These are phyloP conservation scores for Malus hybrid DNA, from an alignment of 331 rosid genomes.

Conservation along the genomic window DNA sequence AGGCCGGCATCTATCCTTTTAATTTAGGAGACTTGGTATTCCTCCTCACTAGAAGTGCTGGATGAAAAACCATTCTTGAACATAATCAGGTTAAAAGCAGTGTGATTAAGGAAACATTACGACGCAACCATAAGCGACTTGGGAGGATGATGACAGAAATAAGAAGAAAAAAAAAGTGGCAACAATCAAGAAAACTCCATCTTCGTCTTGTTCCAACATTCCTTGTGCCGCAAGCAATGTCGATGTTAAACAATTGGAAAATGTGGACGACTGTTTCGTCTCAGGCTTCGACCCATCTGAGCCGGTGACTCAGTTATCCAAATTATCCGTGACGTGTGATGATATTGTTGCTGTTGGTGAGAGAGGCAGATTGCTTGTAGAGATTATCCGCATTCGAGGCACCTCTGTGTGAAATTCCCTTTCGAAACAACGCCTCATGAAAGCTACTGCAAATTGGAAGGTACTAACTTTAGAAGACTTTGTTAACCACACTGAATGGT, in stretches of 20 bases:
- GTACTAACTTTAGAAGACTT: no score
- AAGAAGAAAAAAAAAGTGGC: no score
- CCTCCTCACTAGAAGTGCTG: not conserved
- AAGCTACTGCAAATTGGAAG: conserved; percentile 19
- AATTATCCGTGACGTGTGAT: conserved; percentile 3
- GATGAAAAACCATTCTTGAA: not conserved
- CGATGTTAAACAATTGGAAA: conserved; percentile 47
- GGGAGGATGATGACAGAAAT: not conserved
- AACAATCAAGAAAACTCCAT: not conserved
- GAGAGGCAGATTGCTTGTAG: conserved; percentile 61
- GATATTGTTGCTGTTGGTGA: conserved; percentile 35
- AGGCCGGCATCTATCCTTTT: fast-evolving
- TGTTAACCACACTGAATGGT: no score
- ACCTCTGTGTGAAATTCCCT: conserved; percentile 47
- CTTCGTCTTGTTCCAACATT: not conserved
- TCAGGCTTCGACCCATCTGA: conserved; percentile 5
- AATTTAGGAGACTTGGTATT: not conserved
- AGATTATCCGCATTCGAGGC: conserved; percentile 56
- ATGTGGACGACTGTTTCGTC: conserved; percentile 55
- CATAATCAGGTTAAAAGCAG: not conserved
- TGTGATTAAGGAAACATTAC: no score
- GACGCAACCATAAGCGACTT: not conserved
- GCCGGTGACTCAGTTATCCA: conserved; percentile 6
- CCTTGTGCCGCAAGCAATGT: conserved; percentile 26
- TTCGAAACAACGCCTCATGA: conserved; percentile 39